Conservation (phyloP, 2,329 filamentous ascomycete species). For the Ophiosphaerella korrae region DNA sequence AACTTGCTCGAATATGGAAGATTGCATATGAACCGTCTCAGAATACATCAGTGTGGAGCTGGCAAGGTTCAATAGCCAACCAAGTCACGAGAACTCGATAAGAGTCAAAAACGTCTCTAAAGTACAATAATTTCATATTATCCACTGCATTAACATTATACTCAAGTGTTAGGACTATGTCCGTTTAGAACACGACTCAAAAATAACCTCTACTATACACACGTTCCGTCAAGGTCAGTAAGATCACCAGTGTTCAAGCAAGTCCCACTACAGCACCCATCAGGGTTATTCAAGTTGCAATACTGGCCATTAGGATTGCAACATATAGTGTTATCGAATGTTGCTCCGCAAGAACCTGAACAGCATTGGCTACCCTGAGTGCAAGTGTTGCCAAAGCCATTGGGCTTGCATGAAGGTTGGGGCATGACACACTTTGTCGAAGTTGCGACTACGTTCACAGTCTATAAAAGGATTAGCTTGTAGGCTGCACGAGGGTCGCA, state of each 20-base stretch:
- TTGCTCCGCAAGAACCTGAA: not conserved
- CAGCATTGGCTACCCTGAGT: not conserved
- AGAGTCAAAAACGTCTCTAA: too few relatives aligned
- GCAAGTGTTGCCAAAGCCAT: not conserved
- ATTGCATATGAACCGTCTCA: too few relatives aligned
- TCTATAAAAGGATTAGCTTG: not conserved
- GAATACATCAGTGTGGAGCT: too few relatives aligned
- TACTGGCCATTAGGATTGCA: not conserved
- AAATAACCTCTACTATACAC: too few relatives aligned
- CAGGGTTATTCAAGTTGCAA: not conserved
- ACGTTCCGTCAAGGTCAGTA: too few relatives aligned
- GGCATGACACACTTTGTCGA: not conserved
- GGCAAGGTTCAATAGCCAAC: too few relatives aligned
- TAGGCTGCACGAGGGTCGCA: not conserved
- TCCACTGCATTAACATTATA: too few relatives aligned
- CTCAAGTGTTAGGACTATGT: too few relatives aligned
- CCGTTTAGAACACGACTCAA: too few relatives aligned
- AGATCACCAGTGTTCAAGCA: not conserved
- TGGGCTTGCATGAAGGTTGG: not conserved
- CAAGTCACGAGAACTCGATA: too few relatives aligned
- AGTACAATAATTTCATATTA: too few relatives aligned
- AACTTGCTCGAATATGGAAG: too few relatives aligned
- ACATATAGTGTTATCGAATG: not conserved
- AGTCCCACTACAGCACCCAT: not conserved
- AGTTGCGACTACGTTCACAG: not conserved